Base-by-base conservation (phyloP, 2,329 filamentous ascomycete species). In the Ilyonectria sp. region DNA sequence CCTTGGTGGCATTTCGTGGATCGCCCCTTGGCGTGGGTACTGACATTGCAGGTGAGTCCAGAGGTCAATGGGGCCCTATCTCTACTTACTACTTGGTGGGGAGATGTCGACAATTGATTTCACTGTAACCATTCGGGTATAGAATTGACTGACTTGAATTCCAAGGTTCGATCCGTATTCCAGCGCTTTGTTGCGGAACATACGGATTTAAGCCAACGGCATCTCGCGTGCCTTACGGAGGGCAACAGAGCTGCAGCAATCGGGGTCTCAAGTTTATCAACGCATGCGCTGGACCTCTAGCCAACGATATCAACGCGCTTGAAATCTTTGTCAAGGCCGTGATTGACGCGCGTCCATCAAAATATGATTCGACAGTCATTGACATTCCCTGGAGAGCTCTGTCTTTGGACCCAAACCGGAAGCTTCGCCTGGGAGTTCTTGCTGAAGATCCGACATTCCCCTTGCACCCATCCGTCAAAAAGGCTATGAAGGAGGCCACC, bases 1-100 rank as follows among this genome's bases (percentile, higher is more conserved):
- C 79, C 2, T 62, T 82, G 3, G 62, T 82, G 15, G 77, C 78
- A 1, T 72, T 81, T 26, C 70, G 78, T 9, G 80, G 80, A 17
- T 77, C 78, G 6, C 68, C 77, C 7, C 65, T 81, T 0, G 79
- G 79, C 1, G 63, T 80, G 13, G 79, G 79, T 2, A 77, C 78
- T 10, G 79, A 81, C 52, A 77, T 81, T 37, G 78, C 69, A 6
- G 77, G 69, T 70, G 44, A 19, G 58, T 40, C n/a, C 11, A 5
- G 8, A 23, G 3, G 15, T n/a, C 2, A 40, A 15, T 15, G 2
- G 17, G 10, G 1, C 10, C 11, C 13, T 17, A 40, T 40, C 13
- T 60, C 37, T 8, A 11, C 17, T 1, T 10, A 17, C 21, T 47
- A 5, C 10, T 19, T 21, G 0, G 21, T 26, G 26, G 26, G 26